Evolutionary conservation across 1,284 basidiomycete species (phyloP).

Genomic region (Rhodotorula sp.): DNA sequence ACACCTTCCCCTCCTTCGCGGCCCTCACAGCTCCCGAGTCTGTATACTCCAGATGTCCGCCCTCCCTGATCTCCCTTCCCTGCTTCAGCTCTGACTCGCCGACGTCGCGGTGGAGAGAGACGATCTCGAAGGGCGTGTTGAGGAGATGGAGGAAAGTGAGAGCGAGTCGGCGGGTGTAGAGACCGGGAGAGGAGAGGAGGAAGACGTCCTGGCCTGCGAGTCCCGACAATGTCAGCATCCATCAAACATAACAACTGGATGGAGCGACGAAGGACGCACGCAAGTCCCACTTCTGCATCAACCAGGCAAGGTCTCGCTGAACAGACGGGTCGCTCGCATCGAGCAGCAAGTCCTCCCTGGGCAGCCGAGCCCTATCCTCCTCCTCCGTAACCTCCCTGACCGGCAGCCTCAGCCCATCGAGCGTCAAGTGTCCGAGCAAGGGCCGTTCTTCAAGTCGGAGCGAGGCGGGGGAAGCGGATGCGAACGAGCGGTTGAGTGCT

Average conservation of each 20-base stretch:
- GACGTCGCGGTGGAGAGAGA: conserved; percentile 49
- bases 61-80: conserved; percentile 43
- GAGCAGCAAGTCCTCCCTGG: conserved; percentile 11
- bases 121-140: conserved; percentile 44
- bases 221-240: neutral
- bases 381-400: conserved; percentile 24
- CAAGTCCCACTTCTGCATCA: conserved; percentile 26
- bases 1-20: conserved; percentile 48
- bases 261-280: neutral
- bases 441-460: neutral
- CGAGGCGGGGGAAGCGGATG: neutral
- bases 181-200: conserved; percentile 47
- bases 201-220: conserved; percentile 33
- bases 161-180: conserved; percentile 48
- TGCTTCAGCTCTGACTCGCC: conserved; percentile 51
- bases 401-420: conserved; percentile 13
- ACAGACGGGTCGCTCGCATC: conserved; percentile 1
- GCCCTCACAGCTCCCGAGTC: conserved; percentile 49
- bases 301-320: conserved; percentile 20
- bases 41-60: conserved; percentile 47
- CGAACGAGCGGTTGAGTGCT: neutral
- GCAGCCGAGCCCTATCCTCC: conserved; percentile 5
- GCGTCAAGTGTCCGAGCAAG: conserved; percentile 25
- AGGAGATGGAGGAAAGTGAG: conserved; percentile 45
- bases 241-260: neutral